Conservation (phyloP, 768 basidiomycete genomes). For the Suillus hirtellus region DNA sequence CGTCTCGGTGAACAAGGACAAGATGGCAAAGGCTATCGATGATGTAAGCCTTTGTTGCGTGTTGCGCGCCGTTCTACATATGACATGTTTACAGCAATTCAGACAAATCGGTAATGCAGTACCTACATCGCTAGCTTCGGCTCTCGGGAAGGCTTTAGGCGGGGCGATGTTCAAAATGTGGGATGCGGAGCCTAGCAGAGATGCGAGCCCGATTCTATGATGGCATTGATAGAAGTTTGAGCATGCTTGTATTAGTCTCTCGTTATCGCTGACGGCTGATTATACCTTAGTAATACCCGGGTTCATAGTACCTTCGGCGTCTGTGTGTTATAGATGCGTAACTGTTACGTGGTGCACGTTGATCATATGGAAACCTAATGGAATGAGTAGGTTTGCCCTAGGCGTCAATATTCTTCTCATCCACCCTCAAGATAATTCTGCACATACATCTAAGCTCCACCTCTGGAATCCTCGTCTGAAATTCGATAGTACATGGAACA, state of each 20-base stretch:
- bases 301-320: background rate
- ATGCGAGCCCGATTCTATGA: slow-evolving; percentile 46
- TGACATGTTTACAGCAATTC: slow-evolving; percentile 51
- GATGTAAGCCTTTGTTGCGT: slow-evolving; percentile 48
- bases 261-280: background rate
- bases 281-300: background rate
- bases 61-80: slow-evolving; percentile 2
- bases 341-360: too few species aligned
- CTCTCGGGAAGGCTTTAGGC: slow-evolving; percentile 52
- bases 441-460: background rate
- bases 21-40: slow-evolving; percentile 27
- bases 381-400: too few species aligned
- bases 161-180: slow-evolving; percentile 48
- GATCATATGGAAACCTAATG: too few species aligned
- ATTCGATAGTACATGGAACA: background rate
- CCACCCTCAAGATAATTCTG: background rate
- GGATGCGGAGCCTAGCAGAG: slow-evolving; percentile 40
- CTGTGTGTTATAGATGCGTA: background rate
- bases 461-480: background rate
- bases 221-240: background rate
- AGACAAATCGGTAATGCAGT: slow-evolving; percentile 83
- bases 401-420: too few species aligned
- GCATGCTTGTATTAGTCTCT: background rate
- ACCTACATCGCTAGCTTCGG: slow-evolving; percentile 66
- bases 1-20: slow-evolving; percentile 41